Conservation (phyloP, 768 basidiomycete species). For the Scleroderma citrinum region DNA sequence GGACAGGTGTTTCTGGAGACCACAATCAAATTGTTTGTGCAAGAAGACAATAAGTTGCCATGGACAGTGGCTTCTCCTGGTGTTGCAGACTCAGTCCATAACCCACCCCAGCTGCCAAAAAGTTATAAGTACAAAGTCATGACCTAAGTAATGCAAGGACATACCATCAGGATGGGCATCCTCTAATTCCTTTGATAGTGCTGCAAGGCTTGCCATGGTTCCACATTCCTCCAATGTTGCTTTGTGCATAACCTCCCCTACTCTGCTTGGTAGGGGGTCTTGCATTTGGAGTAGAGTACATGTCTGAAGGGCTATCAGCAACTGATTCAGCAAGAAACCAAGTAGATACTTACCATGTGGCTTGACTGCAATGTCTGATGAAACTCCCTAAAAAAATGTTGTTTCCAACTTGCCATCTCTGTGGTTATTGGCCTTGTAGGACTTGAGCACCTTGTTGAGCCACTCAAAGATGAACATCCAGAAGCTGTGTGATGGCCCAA, state of each 20-base stretch:
- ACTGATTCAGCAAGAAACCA: neutral
- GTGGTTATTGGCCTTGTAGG: conserved; percentile 29
- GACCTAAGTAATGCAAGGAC: neutral
- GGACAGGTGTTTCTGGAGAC: neutral
- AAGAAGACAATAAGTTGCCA: neutral
- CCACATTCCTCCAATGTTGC: conserved; percentile 20
- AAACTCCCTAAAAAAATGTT: conserved; percentile 23
- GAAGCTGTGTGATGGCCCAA: too few species aligned
- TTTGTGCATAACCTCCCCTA: neutral
- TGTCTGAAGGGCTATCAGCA: neutral
- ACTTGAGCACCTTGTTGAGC: conserved; percentile 6
- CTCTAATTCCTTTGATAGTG: conserved; percentile 17
- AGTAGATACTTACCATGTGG: conserved; percentile 72
- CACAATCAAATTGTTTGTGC: neutral
- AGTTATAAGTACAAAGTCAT: neutral
- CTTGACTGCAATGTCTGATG: conserved; percentile 62
- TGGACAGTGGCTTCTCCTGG: neutral
- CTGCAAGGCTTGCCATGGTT: conserved; percentile 11
- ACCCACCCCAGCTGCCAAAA: too few species aligned
- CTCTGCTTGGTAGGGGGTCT: neutral
- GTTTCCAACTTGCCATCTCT: conserved; percentile 25
- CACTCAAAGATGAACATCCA: too few species aligned
- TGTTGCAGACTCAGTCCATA: neutral
- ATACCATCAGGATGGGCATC: neutral
- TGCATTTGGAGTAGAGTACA: neutral